Evolutionary conservation across 768 basidiomycete genomes (phyloP).

Genomic region (Gloeophyllum trabeum): DNA sequence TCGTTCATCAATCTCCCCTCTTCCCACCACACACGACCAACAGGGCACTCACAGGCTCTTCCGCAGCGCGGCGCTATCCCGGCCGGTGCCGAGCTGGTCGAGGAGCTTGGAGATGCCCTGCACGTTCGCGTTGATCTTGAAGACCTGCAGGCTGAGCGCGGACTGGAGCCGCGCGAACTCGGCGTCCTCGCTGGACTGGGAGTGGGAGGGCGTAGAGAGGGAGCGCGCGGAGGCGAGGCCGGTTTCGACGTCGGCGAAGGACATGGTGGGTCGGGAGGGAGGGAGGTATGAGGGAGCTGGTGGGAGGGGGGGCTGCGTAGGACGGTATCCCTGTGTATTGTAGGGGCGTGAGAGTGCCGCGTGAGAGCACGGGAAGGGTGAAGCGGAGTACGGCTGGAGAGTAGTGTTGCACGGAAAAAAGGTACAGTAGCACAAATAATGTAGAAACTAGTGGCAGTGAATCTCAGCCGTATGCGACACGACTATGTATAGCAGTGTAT

Average conservation of each 20-base stretch:
- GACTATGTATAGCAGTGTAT: no score
- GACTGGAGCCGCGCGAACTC: slow-evolving; percentile 69
- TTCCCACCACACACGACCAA: slow-evolving; percentile 1
- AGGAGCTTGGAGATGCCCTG: slow-evolving; percentile 93
- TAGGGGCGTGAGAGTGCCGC: no score
- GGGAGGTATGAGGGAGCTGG: no score
- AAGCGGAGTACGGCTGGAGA: no score
- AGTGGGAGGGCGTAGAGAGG: slow-evolving; percentile 15
- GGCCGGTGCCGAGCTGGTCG: slow-evolving; percentile 83
- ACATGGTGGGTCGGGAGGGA: slow-evolving; percentile 20
- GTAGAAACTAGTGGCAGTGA: no score
- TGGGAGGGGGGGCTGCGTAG: no score
- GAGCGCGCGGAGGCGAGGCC: slow-evolving; percentile 17
- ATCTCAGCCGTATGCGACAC: no score
- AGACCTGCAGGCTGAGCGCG: slow-evolving; percentile 83
- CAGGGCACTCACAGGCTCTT: slow-evolving; percentile 67
- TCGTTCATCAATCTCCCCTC: background rate
- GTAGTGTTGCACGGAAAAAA: no score
- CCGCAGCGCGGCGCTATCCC: slow-evolving; percentile 70
- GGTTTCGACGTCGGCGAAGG: slow-evolving; percentile 39
- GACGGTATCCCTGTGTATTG: no score
- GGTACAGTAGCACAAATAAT: no score
- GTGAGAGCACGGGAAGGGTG: no score
- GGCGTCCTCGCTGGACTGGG: slow-evolving; percentile 49
- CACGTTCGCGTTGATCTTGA: slow-evolving; percentile 98